Evolutionary conservation across 108 stramenopile species (phyloP), one percentile per base, ranked within the genome.

Genomic region (Asterionellopsis glacialis): DNA sequence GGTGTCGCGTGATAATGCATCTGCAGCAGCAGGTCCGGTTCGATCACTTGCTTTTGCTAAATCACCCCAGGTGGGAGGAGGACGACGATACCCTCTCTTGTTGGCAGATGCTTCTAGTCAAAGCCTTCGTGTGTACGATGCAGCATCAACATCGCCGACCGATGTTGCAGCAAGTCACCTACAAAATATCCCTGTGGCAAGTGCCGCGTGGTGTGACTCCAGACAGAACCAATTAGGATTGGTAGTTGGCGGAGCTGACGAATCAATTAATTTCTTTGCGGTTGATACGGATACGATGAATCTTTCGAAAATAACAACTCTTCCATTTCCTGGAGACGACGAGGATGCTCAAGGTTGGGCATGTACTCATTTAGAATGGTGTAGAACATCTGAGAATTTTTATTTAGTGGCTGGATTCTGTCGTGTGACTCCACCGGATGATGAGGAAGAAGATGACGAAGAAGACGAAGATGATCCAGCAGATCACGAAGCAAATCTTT

Each of bases 11-110:
- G 69, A 68, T 41, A 49, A 59, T 41, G 75, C 64, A 4, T 75
- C 72, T 10, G 45, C 57, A 51, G 76, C 69, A 15, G 68, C 75
- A 21, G 76, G 79, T 18, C 81, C 83, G 11, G 57, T 80, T 14
- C 68, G 73, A 18, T 74, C 78, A 7, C 43, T 88, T 21, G 16
- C 43, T 40, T 80, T 80, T 57, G 61, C 28, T 41, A 15, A 21
- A 24, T 25, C 14, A 15, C 52, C 19, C 24, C 52, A 53, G 24
- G 33, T 7, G 33, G 33, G 33, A 7, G 33, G 33, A 33, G 47
- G 5, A 19, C 19, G 9, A 19, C 19, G 47, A 21, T 48, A 48
- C 9, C 47, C 16, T 4, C 26, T 57, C 23, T 41, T 57, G n/a
- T 26, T 57, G 2, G 56, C 22, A n/a, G 56, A 57, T 41, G 56